Evolutionary conservation across 2,329 filamentous ascomycete species (phyloP).

Genomic region (Talaromyces sp.): DNA sequence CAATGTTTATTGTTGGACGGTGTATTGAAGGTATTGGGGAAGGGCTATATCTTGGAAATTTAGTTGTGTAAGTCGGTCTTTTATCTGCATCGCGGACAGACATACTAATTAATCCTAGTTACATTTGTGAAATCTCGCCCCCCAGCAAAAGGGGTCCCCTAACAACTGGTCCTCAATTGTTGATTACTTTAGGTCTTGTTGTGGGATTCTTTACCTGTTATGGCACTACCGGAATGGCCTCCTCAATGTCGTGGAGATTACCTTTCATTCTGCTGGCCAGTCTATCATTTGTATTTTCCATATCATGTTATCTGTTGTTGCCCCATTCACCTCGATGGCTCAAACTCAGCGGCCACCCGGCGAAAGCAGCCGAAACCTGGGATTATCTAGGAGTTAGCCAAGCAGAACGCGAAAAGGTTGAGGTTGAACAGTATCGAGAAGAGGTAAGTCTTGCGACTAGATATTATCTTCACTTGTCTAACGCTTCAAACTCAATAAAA

Average conservation of each 20-base stretch:
- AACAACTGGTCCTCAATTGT: constrained; percentile 49
- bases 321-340: constrained; percentile 53
- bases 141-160: constrained; percentile 46
- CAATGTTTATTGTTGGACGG: constrained; percentile 52
- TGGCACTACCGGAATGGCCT: constrained; percentile 42
- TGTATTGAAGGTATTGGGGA: constrained; percentile 54
- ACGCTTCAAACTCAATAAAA: no score
- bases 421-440: neutral
- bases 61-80: constrained; percentile 35
- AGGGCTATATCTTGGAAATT: constrained; percentile 51
- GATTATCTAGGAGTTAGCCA: neutral
- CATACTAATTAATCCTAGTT: constrained; percentile 14
- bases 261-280: constrained; percentile 49
- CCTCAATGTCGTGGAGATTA: constrained; percentile 49
- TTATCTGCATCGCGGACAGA: no score
- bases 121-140: constrained; percentile 60
- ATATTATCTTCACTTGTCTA: no score
- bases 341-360: constrained; percentile 39
- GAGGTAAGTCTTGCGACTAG: neutral
- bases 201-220: constrained; percentile 58
- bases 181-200: constrained; percentile 47
- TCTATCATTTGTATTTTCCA: constrained; percentile 37
- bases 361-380: constrained; percentile 34
- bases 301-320: constrained; percentile 41
- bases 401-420: neutral